These are phyloP conservation scores for Termitomyces heimii DNA, from an alignment of 768 basidiomycete species.

Conservation along the genomic window DNA sequence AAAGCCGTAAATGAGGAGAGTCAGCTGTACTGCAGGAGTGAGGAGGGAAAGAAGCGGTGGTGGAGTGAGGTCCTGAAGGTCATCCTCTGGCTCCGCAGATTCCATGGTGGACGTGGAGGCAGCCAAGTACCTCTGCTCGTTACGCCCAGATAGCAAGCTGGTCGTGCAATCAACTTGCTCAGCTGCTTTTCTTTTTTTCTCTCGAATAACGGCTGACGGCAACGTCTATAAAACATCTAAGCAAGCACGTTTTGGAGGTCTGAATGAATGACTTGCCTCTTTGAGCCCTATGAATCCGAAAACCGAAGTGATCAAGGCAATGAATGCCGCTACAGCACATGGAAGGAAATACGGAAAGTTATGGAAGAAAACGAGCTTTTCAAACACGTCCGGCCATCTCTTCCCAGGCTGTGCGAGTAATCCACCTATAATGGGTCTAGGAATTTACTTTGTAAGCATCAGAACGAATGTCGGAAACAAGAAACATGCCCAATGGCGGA, in stretches of 20 bases:
- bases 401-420: conserved; percentile 23
- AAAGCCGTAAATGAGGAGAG: conserved; percentile 26
- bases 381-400: conserved; percentile 23
- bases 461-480: not conserved
- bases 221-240: conserved; percentile 20
- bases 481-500: conserved; percentile 17
- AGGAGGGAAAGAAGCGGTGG: conserved; percentile 20
- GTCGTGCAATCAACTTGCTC: conserved; percentile 13
- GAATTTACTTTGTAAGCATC: not conserved
- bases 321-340: conserved; percentile 16
- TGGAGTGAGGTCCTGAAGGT: conserved; percentile 2
- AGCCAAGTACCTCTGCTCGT: conserved; percentile 7
- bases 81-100: conserved; percentile 1
- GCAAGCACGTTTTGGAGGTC: not conserved
- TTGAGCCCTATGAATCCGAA: conserved; percentile 19
- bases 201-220: conserved; percentile 18
- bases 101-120: conserved; percentile 1
- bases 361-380: conserved; percentile 21
- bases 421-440: conserved; percentile 22
- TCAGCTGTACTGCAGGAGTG: conserved; percentile 23
- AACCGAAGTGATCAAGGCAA: conserved; percentile 14
- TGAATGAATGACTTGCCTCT: conserved; percentile 15
- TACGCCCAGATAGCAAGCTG: conserved; percentile 2
- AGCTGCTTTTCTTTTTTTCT: conserved; percentile 4
- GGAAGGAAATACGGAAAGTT: conserved; percentile 30